Base-by-base conservation (phyloP, 805 yeast species). In the Komagataella kurtzmanii region DNA sequence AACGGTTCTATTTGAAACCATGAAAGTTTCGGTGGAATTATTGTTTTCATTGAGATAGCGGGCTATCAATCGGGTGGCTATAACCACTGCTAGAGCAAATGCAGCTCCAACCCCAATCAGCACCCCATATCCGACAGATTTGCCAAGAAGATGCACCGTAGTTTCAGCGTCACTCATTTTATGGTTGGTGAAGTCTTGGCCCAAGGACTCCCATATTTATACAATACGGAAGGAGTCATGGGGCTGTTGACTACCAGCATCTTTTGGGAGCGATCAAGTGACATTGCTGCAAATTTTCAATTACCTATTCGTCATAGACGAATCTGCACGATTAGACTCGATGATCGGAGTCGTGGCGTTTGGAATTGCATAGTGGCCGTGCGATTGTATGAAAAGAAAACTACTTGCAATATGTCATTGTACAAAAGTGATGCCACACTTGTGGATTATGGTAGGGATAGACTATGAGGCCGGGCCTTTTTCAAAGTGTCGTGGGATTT, bases 81-180 rank as follows among this genome's bases (percentile, higher is more conserved):
- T 21, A 18, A 56, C 51, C 65, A 65, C 65, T 36, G 61, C 48
- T 7, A 59, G 45, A 2, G 68, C 67, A 50, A 65, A 65, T 8
- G 58, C 61, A 3, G 59, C 63, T 10, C 69, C 67, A 12, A 67
- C 52, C 2, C 70, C 70, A 17, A 65, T 50, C 5, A 63, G 58
- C 45, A 65, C 57, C n/a, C 68, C 70, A 51, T 63, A 67, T 7
- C 70, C 69, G 46, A 54, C 61, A 52, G 40, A 30, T 30, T 30
- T 30, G 40, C 40, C 40, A 40, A 12, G 40, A 30, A 10, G 40
- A 30, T 30, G 40, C 14, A 30, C 40, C 4, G 40, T 30, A 10
- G 12, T 14, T 30, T 30, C 40, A 30, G 40, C 40, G 4, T 30
- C 40, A 30, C 40, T 30, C n/a, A 30, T 30, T 4, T 30, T 30